Base-by-base conservation (phyloP, 169 alveolate species). In the Neospora caninum region DNA sequence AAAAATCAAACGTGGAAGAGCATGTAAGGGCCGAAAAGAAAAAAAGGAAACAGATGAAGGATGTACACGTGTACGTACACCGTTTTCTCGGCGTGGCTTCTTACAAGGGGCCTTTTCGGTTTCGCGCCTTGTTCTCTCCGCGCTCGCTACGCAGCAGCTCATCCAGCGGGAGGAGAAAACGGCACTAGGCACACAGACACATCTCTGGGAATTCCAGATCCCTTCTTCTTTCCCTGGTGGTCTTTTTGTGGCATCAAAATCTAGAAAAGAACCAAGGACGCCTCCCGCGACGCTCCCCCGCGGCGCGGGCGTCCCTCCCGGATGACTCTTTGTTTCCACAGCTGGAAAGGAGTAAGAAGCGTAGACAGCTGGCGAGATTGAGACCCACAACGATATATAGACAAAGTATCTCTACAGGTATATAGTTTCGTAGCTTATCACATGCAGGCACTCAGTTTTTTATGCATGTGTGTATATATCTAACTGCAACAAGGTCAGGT, bases 401-500 rank as follows among this genome's bases (percentile, higher is more conserved):
- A n/a, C n/a, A n/a, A n/a, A n/a, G n/a, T n/a, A n/a, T n/a, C n/a
- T n/a, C n/a, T n/a, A n/a, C n/a, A n/a, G n/a, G n/a, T n/a, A n/a
- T n/a, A n/a, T n/a, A n/a, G n/a, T n/a, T n/a, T n/a, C n/a, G n/a
- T n/a, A n/a, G n/a, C n/a, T n/a, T n/a, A n/a, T n/a, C n/a, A n/a
- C n/a, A n/a, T 73, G 27, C 84, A 18, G 20, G 20, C n/a, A 36
- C 84, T 31, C n/a, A 36, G 1, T 22, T 73, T 22, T 36, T 22
- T 73, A n/a, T 73, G n/a, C n/a, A 73, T 73, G n/a, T 73, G n/a
- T 73, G n/a, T 73, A 36, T 73, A 73, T 73, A 73, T 73, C 0
- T 31, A 31, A 6, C 22, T 31, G 4, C 22, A 49, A 7, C 4
- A 13, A 49, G 58, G 13, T 7, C 22, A 7, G 13, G 58, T 7